phyloP scores from a whole-genome alignment of 2,329 filamentous ascomycete genomes.

The Ophiocordyceps polyrhachis-furcata region DNA sequence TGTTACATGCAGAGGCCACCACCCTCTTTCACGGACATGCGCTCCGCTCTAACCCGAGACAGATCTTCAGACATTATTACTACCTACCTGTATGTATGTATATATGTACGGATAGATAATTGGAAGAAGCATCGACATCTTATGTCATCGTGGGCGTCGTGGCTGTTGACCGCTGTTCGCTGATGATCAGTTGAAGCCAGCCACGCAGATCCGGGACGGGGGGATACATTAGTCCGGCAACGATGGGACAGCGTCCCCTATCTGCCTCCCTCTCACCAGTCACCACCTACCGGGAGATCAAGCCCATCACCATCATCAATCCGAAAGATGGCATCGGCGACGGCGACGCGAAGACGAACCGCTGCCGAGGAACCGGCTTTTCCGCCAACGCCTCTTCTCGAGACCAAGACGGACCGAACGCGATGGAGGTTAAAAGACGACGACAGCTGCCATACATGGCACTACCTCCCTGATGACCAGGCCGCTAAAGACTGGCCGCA shows the following conservation, averaged over 20 bases:
- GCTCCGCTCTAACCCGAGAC: too few relatives aligned
- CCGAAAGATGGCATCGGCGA: slow-evolving; percentile 4
- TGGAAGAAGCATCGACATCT: too few relatives aligned
- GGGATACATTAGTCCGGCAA: neutral
- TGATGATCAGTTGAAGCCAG: neutral
- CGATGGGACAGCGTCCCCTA: too few relatives aligned
- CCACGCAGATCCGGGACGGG: neutral
- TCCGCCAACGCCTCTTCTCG: slow-evolving; percentile 28
- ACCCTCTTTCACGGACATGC: neutral
- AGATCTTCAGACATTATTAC: too few relatives aligned
- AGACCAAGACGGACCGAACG: slow-evolving; percentile 52
- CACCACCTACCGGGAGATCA: neutral
- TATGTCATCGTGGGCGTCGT: too few relatives aligned
- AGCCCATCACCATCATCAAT: neutral
- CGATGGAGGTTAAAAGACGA: slow-evolving; percentile 77
- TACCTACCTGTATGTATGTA: too few relatives aligned
- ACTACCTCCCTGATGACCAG: slow-evolving; percentile 63
- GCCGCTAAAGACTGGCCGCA: slow-evolving; percentile 67
- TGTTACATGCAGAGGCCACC: too few relatives aligned
- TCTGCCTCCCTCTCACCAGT: too few relatives aligned
- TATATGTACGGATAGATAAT: too few relatives aligned
- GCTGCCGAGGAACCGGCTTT: slow-evolving; percentile 18
- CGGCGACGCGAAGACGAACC: slow-evolving; percentile 23
- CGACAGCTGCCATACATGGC: slow-evolving; percentile 78
- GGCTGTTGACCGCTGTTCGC: too few relatives aligned